Evolutionary conservation across 441 rosid genomes (phyloP), one percentile per base, ranked within the genome.

Genomic region (Adansonia madagascariensis): DNA sequence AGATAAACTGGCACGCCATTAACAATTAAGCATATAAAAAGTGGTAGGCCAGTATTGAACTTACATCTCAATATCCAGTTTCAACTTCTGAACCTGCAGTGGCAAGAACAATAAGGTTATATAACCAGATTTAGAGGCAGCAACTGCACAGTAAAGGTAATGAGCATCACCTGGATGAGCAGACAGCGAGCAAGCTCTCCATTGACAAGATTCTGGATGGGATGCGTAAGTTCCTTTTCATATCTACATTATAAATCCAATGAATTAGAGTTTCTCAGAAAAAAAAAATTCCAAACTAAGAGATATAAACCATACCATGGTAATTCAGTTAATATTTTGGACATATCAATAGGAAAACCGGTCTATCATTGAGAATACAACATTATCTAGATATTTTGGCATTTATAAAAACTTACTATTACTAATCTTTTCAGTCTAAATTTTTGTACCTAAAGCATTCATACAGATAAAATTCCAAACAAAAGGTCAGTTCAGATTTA

Each of bases 151-250:
- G 66, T 50, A 43, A 71, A 75, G 77, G 67, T 55, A 67, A 65
- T 72, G 52, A 74, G 74, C 20, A 73, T 49, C 87, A 95, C 99
- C 97, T 95, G 99, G 83, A 95, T 95, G 80, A 94, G 95, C 85
- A 95, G 82, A 78, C 92, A 95, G 75, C 92, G 98, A 71, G 97
- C 98, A 87, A 95, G 99, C 88, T 94, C 99, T 80, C 98, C 97
- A n/a, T 77, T 82, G 68, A 95, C 73, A 79, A 95, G 97, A 90
- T 95, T 95, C 75, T 90, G 91, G 78, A 95, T 87, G 69, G 99
- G 99, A 87, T 89, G 93, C 79, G 74, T 82, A 61, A 95, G 88
- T 85, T 95, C 99, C 78, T 89, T 88, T 78, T 95, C 99, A 71
- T 95, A 95, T 86, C 99, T 95, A 80, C 63, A 84, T 79, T 76